Percentiles rank a stretch among this genome's conserved stretches.
Evolutionary conservation across 2,329 filamentous ascomycete species (phyloP).

Genomic region (Chaetomiaceae sp.): DNA sequence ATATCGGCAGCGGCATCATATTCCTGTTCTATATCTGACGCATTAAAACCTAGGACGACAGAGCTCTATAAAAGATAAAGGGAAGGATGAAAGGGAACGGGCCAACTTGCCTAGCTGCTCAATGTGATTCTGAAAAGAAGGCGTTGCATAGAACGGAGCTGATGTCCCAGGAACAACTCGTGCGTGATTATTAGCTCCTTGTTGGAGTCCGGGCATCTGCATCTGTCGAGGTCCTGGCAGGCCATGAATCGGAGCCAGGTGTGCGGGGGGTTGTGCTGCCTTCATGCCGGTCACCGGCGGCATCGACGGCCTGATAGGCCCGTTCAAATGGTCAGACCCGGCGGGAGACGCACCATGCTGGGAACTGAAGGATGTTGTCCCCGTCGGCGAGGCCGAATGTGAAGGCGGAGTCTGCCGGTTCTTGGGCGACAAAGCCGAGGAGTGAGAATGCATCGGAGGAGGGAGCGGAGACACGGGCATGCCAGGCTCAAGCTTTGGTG

Average conservation of each 20-base stretch:
- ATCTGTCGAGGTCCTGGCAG: conserved; percentile 33
- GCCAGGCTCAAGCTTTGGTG: conserved; percentile 65
- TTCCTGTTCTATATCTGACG: conserved; percentile 79
- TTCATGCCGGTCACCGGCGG: conserved; percentile 38
- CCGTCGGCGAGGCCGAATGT: conserved; percentile 58
- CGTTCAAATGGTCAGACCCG: conserved; percentile 29
- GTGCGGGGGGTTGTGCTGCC: conserved; percentile 31
- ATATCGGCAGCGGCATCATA: conserved; percentile 89
- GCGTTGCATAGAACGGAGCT: conserved; percentile 70
- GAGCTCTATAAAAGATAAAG: conserved; percentile 48
- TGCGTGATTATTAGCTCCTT: conserved; percentile 24
- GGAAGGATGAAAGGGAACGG: conserved; percentile 43
- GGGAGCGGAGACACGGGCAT: conserved; percentile 39
- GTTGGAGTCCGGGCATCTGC: conserved; percentile 32
- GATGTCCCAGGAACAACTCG: conserved; percentile 37
- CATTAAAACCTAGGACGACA: conserved; percentile 65
- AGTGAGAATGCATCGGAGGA: conserved; percentile 43
- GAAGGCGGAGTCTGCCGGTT: conserved; percentile 79
- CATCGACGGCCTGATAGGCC: conserved; percentile 30
- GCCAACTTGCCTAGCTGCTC: conserved; percentile 87
- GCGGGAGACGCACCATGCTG: conserved; percentile 41
- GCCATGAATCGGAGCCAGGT: conserved; percentile 30
- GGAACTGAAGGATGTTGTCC: conserved; percentile 45
- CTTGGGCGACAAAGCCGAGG: conserved; percentile 62
- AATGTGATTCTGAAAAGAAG: conserved; percentile 84